Evolutionary conservation across 2,329 filamentous ascomycete genomes (phyloP), one percentile per base, ranked within the genome.

Genomic region (Coniochaeta hoffmannii): DNA sequence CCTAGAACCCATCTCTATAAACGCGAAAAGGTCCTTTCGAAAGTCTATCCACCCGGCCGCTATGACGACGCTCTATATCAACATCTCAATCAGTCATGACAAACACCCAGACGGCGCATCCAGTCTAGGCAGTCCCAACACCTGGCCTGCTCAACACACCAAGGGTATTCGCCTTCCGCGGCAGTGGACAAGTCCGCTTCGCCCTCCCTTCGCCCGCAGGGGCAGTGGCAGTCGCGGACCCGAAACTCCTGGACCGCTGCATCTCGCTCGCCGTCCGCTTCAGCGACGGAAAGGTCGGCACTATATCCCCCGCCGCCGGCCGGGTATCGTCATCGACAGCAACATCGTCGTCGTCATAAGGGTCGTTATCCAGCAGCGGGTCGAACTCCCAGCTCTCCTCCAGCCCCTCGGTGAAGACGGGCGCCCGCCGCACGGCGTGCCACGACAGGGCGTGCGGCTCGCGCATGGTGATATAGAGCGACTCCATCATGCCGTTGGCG

Each of bases 401-500:
- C 0, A 85, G 71, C 1, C 79, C 79, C 12, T 77, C 71, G 7
- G 79, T 67, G 58, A 75, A 79, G 2, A 76, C 69, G 0, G 76
- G 74, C 4, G 77, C 72, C 32, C 73, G 69, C 54, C 72, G 72
- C 30, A 85, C 67, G 32, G 73, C 75, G 57, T 77, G 72, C 81
- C 81, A 85, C 2, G 79, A 80, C n/a, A 85, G 69, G 7, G 74
- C 77, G 55, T 79, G 75, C 6, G 72, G 63, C 12, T 53, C 50
- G 11, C 72, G 69, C 78, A 82, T 80, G 55, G 80, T 79, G 56
- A 85, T 81, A 61, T 85, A 85, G 14, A 85, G 66, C 19, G 80
- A 82, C 60, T 83, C 78, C 24, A 83, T 77, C 60, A 77, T 79
- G 44, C 80, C 81, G 54, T 72, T 74, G 3, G 71, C 69, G 50